Evolutionary conservation across 805 yeast genomes (phyloP), one percentile per base, ranked within the genome.

Genomic region (Kluyveromyces dobzhanskii): DNA sequence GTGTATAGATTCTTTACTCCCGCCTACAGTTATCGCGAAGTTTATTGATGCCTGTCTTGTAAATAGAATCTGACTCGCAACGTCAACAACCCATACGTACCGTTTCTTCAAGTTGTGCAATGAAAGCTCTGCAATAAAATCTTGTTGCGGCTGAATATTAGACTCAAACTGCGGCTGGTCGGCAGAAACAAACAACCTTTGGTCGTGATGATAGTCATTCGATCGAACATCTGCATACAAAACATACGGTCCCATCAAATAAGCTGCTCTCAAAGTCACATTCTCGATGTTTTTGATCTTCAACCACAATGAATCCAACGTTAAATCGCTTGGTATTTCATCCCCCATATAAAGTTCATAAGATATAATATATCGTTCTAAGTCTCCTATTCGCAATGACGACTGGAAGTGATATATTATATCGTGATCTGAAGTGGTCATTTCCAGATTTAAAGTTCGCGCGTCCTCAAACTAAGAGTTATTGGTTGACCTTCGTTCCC

Each of bases 81-180:
- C 73, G 54, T 84, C 92, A 2, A 83, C 74, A 1, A 71, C 59
- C 94, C 94, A 84, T 5, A 66, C 67, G 49, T 82, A 78, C 17
- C 64, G 60, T 8, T 66, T 60, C 47, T 77, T 75, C 26, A 80
- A 61, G 2, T 76, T 77, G 56, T 81, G 86, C 48, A 83, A 62
- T 4, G 84, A 71, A 24, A 84, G 53, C 46, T 80, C 83, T 3
- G 75, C 73, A 19, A 63, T 61, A 39, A 79, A 69, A 11, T 74
- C 63, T 51, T 80, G 86, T 4, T 83, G 84, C 0, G 94, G 81
- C 32, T 71, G 70, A 24, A 84, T 49, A 52, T 78, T 84, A 0
- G 90, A 80, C 49, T 82, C 86, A 53, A 71, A 84, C 19, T 64
- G 63, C 0, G 94, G 94, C 49, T 80, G 87, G 53, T 84, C 88